Conservation (phyloP, 371 early-diverging fungal species). For the Phascolomyces articulosus region DNA sequence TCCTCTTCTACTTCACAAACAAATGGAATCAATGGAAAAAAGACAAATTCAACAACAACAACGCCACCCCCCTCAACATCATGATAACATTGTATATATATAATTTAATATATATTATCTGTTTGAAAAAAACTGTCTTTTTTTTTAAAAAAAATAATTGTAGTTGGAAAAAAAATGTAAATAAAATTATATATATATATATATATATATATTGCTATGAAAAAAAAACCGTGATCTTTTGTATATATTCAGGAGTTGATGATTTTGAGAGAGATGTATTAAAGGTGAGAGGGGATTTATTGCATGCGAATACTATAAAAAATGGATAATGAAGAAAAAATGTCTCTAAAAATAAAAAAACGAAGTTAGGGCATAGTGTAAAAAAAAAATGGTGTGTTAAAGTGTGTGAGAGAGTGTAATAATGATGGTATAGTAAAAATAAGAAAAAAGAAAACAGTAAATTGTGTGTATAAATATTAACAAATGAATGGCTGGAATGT, state of each 20-base stretch:
- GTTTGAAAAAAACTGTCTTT: no score
- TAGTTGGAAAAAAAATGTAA: not conserved
- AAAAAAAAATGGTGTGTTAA: not conserved
- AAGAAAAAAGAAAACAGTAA: no score
- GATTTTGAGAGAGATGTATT: not conserved
- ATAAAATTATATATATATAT: not conserved
- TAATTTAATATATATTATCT: no score
- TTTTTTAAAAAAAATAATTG: no score
- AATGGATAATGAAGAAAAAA: no score
- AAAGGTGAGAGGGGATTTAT: not conserved
- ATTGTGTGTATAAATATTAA: not conserved
- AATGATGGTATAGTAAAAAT: not conserved
- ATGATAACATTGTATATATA: no score
- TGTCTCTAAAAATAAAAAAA: not conserved
- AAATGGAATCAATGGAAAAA: slow-evolving; percentile 2
- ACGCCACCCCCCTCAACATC: no score
- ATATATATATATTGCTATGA: not conserved
- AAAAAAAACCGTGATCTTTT: not conserved
- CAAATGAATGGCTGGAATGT: slow-evolving; percentile 1
- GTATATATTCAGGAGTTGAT: not conserved
- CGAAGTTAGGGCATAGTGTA: no score
- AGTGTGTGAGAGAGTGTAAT: not conserved
- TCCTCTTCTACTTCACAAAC: not conserved
- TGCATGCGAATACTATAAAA: slow-evolving; percentile 4
- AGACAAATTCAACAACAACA: not conserved